Percentiles rank a stretch among this genome's conserved stretches.
Conservation (phyloP, 768 basidiomycete genomes). For the Gyrodon lividus region DNA sequence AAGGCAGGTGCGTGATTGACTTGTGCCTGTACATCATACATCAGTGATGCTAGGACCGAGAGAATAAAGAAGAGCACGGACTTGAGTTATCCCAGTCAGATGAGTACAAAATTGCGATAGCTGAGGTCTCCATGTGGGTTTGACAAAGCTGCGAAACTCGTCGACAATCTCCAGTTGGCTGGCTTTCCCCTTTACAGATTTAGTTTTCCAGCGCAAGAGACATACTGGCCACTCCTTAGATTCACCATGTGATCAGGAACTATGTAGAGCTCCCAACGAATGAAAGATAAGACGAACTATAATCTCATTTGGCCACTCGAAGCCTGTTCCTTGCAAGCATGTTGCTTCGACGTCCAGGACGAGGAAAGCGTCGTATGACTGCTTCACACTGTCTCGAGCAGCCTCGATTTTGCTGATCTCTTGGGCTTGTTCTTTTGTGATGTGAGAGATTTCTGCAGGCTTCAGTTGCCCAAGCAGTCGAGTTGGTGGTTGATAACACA, state of each 20-base stretch:
- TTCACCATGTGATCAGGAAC: conserved; percentile 7
- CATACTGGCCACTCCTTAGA: conserved; percentile 90
- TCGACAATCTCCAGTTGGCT: conserved; percentile 65
- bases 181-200: conserved; percentile 46
- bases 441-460: conserved; percentile 1
- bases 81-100: conserved; percentile 93
- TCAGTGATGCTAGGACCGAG: conserved; percentile 5
- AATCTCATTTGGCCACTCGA: conserved; percentile 92
- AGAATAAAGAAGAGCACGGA: conserved; percentile 37
- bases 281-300: conserved; percentile 58
- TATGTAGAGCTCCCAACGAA: background rate
- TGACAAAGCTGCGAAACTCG: conserved; percentile 87
- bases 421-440: conserved; percentile 1
- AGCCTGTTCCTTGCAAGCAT: conserved; percentile 61
- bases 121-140: conserved; percentile 80
- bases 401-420: conserved; percentile 11
- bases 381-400: conserved; percentile 25
- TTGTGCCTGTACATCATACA: conserved; percentile 63
- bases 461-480: conserved; percentile 7
- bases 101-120: conserved; percentile 82
- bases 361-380: conserved; percentile 74
- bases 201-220: conserved; percentile 79
- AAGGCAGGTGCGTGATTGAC: conserved; percentile 81
- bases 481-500: conserved; percentile 10
- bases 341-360: conserved; percentile 92